These are phyloP conservation scores for Basidiobolus heterosporus DNA, from an alignment of 371 early-diverging fungal species.

Conservation along the genomic window DNA sequence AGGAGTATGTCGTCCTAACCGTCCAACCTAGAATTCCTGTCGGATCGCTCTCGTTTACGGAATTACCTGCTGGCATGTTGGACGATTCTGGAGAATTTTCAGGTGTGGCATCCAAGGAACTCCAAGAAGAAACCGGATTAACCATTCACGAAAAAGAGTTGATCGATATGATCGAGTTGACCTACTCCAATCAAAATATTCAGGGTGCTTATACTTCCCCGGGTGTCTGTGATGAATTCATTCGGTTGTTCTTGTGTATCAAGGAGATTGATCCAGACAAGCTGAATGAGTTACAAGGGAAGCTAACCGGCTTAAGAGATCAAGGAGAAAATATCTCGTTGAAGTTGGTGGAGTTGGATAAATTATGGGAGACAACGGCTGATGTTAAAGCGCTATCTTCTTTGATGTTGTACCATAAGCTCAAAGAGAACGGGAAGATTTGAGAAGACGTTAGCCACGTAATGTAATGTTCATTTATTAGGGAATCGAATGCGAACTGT, in stretches of 20 bases:
- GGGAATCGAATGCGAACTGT: not conserved
- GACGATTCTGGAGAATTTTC: constrained; percentile 56
- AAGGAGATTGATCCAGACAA: constrained; percentile 33
- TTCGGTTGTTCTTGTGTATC: constrained; percentile 48
- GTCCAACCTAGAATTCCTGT: constrained; percentile 61
- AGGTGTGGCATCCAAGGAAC: constrained; percentile 19
- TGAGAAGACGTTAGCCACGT: no score
- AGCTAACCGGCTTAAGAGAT: constrained; percentile 49
- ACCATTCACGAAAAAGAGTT: constrained; percentile 37
- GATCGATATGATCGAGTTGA: constrained; percentile 39
- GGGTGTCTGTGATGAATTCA: constrained; percentile 68
- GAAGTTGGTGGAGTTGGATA: constrained; percentile 20
- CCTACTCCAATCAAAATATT: constrained; percentile 20
- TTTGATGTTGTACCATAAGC: constrained; percentile 39
- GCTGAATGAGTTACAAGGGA: constrained; percentile 36
- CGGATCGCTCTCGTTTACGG: constrained; percentile 35
- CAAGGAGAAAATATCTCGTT: constrained; percentile 63
- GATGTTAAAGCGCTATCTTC: constrained; percentile 61
- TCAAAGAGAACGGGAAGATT: constrained; percentile 20
- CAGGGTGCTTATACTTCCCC: constrained; percentile 54
- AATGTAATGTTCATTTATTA: not conserved
- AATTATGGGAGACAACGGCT: constrained; percentile 27
- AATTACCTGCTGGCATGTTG: constrained; percentile 79
- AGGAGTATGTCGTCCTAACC: constrained; percentile 41
- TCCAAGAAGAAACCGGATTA: constrained; percentile 37